Evolutionary conservation across 345 rosid species (phyloP).

Genomic region (Salix suchowensis): DNA sequence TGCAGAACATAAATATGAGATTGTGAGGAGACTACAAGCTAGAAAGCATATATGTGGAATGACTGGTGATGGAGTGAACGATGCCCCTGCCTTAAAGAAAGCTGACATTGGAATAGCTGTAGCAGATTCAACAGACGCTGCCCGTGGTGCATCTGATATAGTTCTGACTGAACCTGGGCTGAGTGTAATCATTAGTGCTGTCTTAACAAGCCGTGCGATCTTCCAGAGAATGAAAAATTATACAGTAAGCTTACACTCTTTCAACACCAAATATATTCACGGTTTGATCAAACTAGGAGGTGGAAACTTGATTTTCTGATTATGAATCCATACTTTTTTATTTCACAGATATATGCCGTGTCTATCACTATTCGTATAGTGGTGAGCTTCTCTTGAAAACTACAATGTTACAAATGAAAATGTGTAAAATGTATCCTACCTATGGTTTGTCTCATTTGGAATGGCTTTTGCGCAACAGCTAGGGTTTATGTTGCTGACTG

Average conservation of each 20-base stretch:
- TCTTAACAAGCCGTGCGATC: conserved; percentile 59
- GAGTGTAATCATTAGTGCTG: conserved; percentile 59
- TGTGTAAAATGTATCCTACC: not conserved
- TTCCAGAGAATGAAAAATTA: conserved; percentile 68
- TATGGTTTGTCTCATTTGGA: not conserved
- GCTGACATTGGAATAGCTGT: conserved; percentile 69
- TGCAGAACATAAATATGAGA: conserved; percentile 58
- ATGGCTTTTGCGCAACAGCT: conserved; percentile 36
- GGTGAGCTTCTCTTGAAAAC: conserved; percentile 34
- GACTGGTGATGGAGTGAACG: conserved; percentile 68
- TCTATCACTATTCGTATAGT: conserved; percentile 63
- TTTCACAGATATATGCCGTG: conserved; percentile 55
- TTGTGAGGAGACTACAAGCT: conserved; percentile 44
- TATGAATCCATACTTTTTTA: not conserved
- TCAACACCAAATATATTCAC: not conserved
- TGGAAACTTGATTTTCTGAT: not conserved
- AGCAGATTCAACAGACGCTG: conserved; percentile 65
- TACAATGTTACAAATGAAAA: not conserved
- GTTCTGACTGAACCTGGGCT: conserved; percentile 62
- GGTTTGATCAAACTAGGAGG: not conserved
- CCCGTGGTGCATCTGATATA: conserved; percentile 58
- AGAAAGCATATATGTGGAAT: conserved; percentile 55
- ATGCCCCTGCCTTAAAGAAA: conserved; percentile 58
- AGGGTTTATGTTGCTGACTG: conserved; percentile 53
- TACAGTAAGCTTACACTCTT: conserved; percentile 32